Evolutionary conservation across 2,329 filamentous ascomycete species (phyloP).

Genomic region (Dactylellina leptospora): DNA sequence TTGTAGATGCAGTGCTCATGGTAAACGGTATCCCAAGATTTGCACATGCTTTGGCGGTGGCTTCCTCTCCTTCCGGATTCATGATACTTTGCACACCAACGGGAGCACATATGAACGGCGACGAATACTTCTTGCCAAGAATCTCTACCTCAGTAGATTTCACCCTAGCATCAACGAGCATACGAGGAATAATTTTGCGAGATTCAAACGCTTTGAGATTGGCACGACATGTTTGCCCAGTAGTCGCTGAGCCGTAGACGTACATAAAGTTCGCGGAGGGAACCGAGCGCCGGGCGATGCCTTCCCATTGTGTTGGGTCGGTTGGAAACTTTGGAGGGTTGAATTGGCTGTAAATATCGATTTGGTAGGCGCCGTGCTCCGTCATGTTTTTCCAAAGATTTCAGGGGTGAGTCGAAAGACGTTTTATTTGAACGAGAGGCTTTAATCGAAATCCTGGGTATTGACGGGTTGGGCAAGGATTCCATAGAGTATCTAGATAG

Average conservation of each 20-base stretch:
- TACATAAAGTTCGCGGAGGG: conserved; percentile 48
- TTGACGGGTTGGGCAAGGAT: conserved; percentile 15
- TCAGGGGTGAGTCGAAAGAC: no score
- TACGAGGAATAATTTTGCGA: conserved; percentile 46
- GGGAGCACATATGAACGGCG: conserved; percentile 64
- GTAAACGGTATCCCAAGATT: conserved; percentile 72
- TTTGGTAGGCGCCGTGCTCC: conserved; percentile 45
- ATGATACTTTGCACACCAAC: conserved; percentile 75
- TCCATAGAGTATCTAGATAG: conserved; percentile 24
- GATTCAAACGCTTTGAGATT: conserved; percentile 45
- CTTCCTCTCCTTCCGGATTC: conserved; percentile 72
- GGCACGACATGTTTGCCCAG: conserved; percentile 38
- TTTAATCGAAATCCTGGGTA: no score
- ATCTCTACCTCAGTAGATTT: conserved; percentile 50
- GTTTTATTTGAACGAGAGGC: no score
- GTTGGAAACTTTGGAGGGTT: conserved; percentile 48
- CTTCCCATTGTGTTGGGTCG: conserved; percentile 50
- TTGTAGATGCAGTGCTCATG: conserved; percentile 70
- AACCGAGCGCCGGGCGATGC: conserved; percentile 43
- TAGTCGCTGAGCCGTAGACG: conserved; percentile 47
- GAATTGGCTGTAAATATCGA: conserved; percentile 49
- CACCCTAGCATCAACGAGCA: conserved; percentile 41
- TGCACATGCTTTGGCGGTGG: conserved; percentile 70
- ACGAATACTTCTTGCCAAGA: conserved; percentile 47
- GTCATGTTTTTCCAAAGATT: no score